A percentile compares a stretch with the other conserved stretches of the same genome.
Conservation (phyloP, 257 asterid genomes). For the Ilex asprella region DNA sequence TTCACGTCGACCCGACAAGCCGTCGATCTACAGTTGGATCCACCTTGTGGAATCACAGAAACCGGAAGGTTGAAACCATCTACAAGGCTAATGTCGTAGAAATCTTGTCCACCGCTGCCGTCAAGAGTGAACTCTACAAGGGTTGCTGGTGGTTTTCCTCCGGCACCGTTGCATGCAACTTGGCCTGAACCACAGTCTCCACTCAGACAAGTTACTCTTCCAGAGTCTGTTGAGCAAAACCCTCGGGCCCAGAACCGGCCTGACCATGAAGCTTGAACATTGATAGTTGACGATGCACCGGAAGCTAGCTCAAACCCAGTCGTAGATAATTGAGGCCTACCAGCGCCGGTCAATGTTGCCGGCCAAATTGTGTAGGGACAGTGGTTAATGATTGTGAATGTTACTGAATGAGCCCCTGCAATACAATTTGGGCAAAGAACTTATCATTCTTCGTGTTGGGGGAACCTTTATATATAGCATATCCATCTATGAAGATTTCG, state of each 20-base stretch:
- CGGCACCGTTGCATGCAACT: neutral
- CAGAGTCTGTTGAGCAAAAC: neutral
- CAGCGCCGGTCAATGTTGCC: neutral
- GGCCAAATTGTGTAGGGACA: neutral
- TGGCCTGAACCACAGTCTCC: neutral
- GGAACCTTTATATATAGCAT: too few species aligned
- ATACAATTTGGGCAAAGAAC: neutral
- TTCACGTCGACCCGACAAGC: neutral
- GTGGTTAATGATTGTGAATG: neutral
- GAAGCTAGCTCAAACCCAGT: neutral
- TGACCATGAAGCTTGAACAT: neutral
- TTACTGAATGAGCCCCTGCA: neutral
- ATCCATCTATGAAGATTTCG: too few species aligned
- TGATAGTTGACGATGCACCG: neutral
- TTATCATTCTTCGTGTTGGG: too few species aligned
- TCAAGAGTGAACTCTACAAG: neutral
- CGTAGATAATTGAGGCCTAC: neutral
- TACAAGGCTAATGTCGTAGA: neutral
- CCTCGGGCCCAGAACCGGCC: slow-evolving; percentile 2
- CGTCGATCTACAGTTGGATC: neutral
- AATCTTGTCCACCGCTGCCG: neutral
- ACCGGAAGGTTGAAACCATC: neutral
- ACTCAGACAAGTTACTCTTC: neutral
- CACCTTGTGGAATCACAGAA: neutral
- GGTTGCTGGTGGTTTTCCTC: neutral